Conservation (phyloP, 2,329 filamentous ascomycete species). For the Ascochyta rabiei region DNA sequence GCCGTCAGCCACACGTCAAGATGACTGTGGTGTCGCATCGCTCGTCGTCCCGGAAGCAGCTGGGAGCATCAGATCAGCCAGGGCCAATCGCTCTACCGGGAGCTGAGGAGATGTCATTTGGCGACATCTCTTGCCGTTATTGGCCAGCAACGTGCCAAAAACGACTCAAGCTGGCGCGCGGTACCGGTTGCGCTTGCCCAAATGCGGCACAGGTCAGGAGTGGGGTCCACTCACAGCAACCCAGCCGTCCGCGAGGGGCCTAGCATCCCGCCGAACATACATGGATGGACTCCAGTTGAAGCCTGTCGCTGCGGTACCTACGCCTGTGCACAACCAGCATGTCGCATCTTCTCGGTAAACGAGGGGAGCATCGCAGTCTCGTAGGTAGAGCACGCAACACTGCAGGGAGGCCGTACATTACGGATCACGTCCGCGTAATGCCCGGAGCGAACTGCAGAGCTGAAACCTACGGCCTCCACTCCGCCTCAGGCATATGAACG, state of each 20-base stretch:
- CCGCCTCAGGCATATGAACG: conserved; percentile 12
- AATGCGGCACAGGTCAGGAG: conserved; percentile 15
- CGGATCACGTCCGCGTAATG: not conserved
- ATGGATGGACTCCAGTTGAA: conserved; percentile 3
- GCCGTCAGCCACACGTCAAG: conserved; percentile 5
- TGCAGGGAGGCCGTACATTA: not conserved
- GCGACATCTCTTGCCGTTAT: conserved; percentile 19
- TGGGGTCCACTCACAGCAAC: conserved; percentile 15
- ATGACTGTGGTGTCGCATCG: conserved; percentile 5
- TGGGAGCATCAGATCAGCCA: conserved; percentile 12
- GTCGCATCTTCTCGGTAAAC: not conserved
- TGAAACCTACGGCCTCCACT: conserved; percentile 15
- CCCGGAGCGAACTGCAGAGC: not conserved
- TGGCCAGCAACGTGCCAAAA: conserved; percentile 21
- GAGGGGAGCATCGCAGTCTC: not conserved
- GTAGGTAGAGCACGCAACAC: not conserved
- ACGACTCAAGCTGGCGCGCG: conserved; percentile 29
- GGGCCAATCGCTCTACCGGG: conserved; percentile 16
- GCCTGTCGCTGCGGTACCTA: not conserved
- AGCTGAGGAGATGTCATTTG: conserved; percentile 24
- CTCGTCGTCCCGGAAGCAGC: conserved; percentile 10
- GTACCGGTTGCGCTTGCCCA: conserved; percentile 15
- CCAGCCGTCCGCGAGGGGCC: conserved; percentile 9
- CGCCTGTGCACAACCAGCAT: conserved; percentile 9
- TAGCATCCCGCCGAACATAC: conserved; percentile 15